Base-by-base conservation (phyloP, 2,329 filamentous ascomycete species). In the Triangularia setosa region DNA sequence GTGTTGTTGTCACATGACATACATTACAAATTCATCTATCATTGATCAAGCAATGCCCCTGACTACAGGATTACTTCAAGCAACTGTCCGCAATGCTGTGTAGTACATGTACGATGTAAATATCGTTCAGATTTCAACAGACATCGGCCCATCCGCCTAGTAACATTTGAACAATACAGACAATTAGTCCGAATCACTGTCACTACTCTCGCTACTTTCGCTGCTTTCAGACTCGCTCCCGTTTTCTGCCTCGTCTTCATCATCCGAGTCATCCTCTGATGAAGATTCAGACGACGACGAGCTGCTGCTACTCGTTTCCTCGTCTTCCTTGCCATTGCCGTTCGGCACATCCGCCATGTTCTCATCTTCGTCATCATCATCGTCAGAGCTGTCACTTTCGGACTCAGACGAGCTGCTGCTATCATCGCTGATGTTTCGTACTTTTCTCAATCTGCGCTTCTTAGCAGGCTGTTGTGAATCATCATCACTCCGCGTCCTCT, bases 391-490 rank as follows among this genome's bases (percentile, higher is more conserved):
- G 52, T 71, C 74, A 11, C 63, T 66, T 3, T 68, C 68, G 7
- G 73, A 71, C 12, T 78, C 77, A 0, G 77, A 79, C 7, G 73
- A 75, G 74, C 70, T 72, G 52, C 69, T 74, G 65, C 75, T 78
- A 64, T 80, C 79, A 27, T 81, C 79, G 18, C 78, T 72, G 60
- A 77, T 78, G 11, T 78, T 80, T n/a, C 84, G 79, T 61, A 79
- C 75, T 73, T 88, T 88, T 64, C 83, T 76, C 65, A 79, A 76
- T 62, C 79, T 76, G 69, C 78, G 80, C 60, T 82, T 78, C 75
- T 83, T 86, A 61, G 78, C 75, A 28, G 79, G 75, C 67, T 78
- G 75, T 62, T 74, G 72, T 4, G 75, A 73, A 8, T 77, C 79
- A 48, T 84, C 79, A 40, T 84, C 82, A 63, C 80, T 82, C 64